Percentiles rank a stretch among this genome's conserved stretches.
Evolutionary conservation across 2,329 filamentous ascomycete species (phyloP).

Genomic region (Elsinoe fawcettii): DNA sequence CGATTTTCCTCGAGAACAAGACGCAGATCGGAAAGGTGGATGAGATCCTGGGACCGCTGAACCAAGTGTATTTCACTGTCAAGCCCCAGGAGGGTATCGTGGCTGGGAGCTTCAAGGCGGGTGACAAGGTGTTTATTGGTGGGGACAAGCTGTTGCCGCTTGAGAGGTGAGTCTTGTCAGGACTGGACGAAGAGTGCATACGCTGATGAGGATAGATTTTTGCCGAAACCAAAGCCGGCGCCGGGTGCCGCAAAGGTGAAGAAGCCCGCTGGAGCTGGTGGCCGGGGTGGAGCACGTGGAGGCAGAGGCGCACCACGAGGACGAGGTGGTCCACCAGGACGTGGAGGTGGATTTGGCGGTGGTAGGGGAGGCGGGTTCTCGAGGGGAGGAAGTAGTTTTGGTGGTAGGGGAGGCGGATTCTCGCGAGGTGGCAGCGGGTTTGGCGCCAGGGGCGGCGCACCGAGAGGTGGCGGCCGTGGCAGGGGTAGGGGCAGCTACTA

Average conservation of each 20-base stretch:
- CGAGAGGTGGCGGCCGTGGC: constrained; percentile 12
- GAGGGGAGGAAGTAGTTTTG: constrained; percentile 19
- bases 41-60: constrained; percentile 94
- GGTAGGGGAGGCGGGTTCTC: constrained; percentile 39
- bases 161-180: constrained; percentile 55
- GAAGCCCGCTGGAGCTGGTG: constrained; percentile 54
- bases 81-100: constrained; percentile 96
- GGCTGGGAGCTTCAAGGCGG: constrained; percentile 85
- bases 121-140: constrained; percentile 95
- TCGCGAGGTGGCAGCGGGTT: constrained; percentile 13
- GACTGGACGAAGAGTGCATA: not conserved
- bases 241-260: constrained; percentile 60
- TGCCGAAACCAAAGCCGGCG: constrained; percentile 80
- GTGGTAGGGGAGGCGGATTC: constrained; percentile 49
- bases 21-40: constrained; percentile 85
- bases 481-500: constrained; percentile 10
- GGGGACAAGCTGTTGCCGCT: constrained; percentile 89
- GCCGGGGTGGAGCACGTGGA: constrained; percentile 42
- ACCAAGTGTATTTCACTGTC: constrained; percentile 97
- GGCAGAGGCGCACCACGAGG: constrained; percentile 36
- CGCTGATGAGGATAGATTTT: constrained; percentile 52
- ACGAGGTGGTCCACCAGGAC: constrained; percentile 30
- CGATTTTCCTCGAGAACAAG: constrained; percentile 99
- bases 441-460: constrained; percentile 14
- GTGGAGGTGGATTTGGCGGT: constrained; percentile 44